Evolutionary conservation across 768 basidiomycete genomes (phyloP), one percentile per base, ranked within the genome.

Genomic region (Tricholoma sp.): DNA sequence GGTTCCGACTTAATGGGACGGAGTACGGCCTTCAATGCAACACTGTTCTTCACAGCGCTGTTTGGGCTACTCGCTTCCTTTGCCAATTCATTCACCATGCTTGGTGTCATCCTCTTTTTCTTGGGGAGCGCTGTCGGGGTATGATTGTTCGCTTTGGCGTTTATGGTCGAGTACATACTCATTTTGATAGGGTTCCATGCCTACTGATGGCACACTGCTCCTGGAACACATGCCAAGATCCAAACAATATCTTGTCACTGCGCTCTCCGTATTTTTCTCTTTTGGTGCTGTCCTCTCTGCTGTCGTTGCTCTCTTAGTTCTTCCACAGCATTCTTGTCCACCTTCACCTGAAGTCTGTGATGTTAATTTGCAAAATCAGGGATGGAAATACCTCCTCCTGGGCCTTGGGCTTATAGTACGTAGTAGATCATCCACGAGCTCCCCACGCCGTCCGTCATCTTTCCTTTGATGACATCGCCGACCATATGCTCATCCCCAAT

Each of bases 121-220:
- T 78, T 99, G 0, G 96, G 97, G 3, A 95, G 88, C 54, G 89
- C 95, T 6, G 93, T 99, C 6, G 97, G 96, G 53, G 95, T 91
- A 72, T 71, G 85, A 2, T 73, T 37, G 39, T n/a, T 15, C 11
- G 56, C 37, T 33, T 52, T 18, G 12, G 45, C 18, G 33, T 6
- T 56, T 28, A 48, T 31, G 32, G 34, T 45, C 48, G 32, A 31
- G 53, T 39, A 24, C 24, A 24, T 33, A 47, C 51, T 17, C 18
- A 49, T 39, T 20, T 28, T 34, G 39, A 17, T 50, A 94, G 91
- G 88, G 94, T 39, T 88, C 92, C 42, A 96, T 98, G 93, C 95
- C 95, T 1, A 98, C 95, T 0, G 96, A 98, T 62, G 94, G 95
- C 6, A 98, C 94, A 0, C 82, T 96, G 3, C 80, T 94, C 20